Base-by-base conservation (phyloP, 805 yeast genomes). In the Ogataea polymorpha region DNA sequence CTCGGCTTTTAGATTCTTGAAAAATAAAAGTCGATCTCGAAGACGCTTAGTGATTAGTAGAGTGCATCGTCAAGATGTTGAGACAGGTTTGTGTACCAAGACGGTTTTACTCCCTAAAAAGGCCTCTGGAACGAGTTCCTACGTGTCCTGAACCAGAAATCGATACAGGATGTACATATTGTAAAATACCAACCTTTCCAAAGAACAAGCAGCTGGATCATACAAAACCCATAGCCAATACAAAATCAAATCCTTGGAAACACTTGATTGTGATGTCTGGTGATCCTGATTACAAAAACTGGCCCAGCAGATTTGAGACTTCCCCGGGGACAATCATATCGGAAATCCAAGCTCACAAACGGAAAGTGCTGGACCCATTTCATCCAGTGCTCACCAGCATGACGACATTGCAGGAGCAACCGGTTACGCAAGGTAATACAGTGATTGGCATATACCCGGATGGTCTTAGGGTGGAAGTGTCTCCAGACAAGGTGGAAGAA, bases 101-200 rank as follows among this genome's bases (percentile, higher is more conserved):
- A 11, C 33, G 42, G 5, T 10, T 11, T 10, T 39, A 32, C 32
- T 34, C 41, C 15, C 38, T 45, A 23, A 46, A 48, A 32, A 18
- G 28, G 3, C 9, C 16, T 9, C 48, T 52, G 35, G 25, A 39
- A 16, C 34, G 37, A 10, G 51, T 46, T 3, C 5, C 35, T 1
- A 45, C 44, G 31, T 79, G 84, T 49, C 84, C 85, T 0, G 53
- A 56, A 7, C 82, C 85, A 1, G 45, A 33, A 6, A 61, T 59
- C 35, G 82, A 79, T 45, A 77, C 84, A 0, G 85, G 85, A 1
- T 80, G 86, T 53, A 80, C 87, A 0, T 63, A 56, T 45, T 83
- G 89, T 50, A 52, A 59, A 30, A 32, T 47, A 4, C 70, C 75
- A 6, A 50, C 52, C 23, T 66, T 72, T 42, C 83, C 80, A 2